Base-by-base conservation (phyloP, 179 eudicot species). In the Corrigiola litoralis region DNA sequence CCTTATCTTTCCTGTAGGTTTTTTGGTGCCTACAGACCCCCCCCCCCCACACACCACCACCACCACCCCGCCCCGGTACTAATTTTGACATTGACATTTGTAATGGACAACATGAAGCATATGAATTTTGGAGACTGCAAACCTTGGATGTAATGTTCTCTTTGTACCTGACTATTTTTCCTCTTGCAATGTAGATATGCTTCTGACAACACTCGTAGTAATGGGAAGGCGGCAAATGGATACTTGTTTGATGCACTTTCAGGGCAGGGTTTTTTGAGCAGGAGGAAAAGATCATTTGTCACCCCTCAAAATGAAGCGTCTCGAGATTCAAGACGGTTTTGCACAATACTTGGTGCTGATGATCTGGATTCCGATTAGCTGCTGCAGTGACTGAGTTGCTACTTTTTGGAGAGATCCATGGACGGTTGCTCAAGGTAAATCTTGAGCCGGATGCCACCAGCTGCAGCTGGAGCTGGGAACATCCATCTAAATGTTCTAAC, bases 181-280 rank as follows among this genome's bases (percentile, higher is more conserved):
- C 28, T 57, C 29, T 27, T 32, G 25, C 57, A 34, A n/a, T 79
- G 77, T 78, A 92, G 98, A 68, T 79, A 69, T 58, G 65, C 70
- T 23, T 78, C 80, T 25, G 94, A 88, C 48, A 82, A 58, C 42
- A 72, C 62, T 52, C 60, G 41, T 32, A 58, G 65, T 16, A 67
- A 61, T 63, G 68, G 75, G 68, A 71, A 63, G 50, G 68, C 60
- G 55, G 72, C 73, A 45, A 79, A 60, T 80, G 96, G 96, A 44
- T 38, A 58, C 16, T 67, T 91, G 63, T 83, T 64, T 65, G 86
- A 82, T 56, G 69, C 69, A 32, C 50, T 81, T 33, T 61, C 67
- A 11, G 88, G 85, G 73, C 77, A 80, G 75, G 97, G 97, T 28
- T 94, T 95, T 66, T 24, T 76, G 49, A 71, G 46, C 29, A 87